These are phyloP conservation scores for Amylocystis lapponica DNA, from an alignment of 768 basidiomycete genomes.

Conservation along the genomic window DNA sequence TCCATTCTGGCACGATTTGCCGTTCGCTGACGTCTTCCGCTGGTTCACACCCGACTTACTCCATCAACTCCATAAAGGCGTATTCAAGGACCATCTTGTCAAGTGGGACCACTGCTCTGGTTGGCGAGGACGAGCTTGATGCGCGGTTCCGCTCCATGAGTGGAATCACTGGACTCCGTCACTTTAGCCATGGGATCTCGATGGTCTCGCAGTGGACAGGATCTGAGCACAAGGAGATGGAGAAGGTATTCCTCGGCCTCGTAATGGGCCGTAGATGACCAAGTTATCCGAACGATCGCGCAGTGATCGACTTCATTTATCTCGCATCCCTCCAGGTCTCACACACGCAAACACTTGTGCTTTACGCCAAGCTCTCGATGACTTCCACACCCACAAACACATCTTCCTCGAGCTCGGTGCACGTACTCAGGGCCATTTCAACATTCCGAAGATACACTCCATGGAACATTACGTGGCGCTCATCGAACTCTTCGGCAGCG, in stretches of 20 bases:
- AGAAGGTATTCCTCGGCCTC: no score
- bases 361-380: background rate
- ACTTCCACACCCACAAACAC: slow-evolving; percentile 35
- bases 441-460: slow-evolving; percentile 11
- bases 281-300: no score
- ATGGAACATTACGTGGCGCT: slow-evolving; percentile 8
- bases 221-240: no score
- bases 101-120: slow-evolving; percentile 2
- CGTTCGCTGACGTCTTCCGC: slow-evolving; percentile 29
- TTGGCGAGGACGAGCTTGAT: slow-evolving; percentile 12
- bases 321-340: background rate
- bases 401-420: slow-evolving; percentile 33
- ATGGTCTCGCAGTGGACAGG: background rate
- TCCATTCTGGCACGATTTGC: slow-evolving; percentile 34
- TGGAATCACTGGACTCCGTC: background rate
- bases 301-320: no score
- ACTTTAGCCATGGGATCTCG: background rate
- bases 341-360: background rate
- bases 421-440: no score
- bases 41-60: no score
- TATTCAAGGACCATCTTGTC: no score
- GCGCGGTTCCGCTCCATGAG: slow-evolving; percentile 2
- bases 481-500: slow-evolving; percentile 5
- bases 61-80: slow-evolving; percentile 41
- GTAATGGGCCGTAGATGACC: no score